Evolutionary conservation across 83 land plant genomes (phyloP).

Genomic region (Picea abies): DNA sequence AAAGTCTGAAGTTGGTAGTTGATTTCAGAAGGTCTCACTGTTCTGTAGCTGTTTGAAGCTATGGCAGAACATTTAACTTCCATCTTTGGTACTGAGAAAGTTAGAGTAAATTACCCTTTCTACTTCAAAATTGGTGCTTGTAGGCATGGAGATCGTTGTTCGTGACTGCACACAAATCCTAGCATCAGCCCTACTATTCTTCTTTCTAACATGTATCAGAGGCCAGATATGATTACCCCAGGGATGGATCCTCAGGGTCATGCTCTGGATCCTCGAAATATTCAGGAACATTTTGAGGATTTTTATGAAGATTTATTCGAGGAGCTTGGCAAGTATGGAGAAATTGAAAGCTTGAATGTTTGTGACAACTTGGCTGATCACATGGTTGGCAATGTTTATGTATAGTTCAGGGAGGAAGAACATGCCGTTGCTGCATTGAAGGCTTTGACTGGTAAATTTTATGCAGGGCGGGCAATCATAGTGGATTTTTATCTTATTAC

Average conservation of each 20-base stretch:
- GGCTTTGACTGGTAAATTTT: constrained; percentile 56
- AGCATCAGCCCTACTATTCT: constrained; percentile 33
- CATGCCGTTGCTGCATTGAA: constrained; percentile 62
- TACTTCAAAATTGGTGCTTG: constrained; percentile 32
- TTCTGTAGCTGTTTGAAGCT: no score
- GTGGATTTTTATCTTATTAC: no score
- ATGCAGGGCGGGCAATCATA: constrained; percentile 70
- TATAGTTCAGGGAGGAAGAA: no score
- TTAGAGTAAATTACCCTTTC: no score
- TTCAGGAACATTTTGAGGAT: no score
- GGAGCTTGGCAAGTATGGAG: constrained; percentile 39
- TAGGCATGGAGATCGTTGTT: constrained; percentile 31
- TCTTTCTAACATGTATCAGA: not conserved
- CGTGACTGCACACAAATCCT: constrained; percentile 27
- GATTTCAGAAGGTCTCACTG: no score
- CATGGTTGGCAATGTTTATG: constrained; percentile 76
- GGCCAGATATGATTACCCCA: no score
- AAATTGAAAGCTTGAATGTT: constrained; percentile 52
- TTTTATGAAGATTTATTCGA: constrained; percentile 20
- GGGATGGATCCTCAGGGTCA: no score
- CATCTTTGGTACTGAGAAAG: no score
- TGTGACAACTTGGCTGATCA: constrained; percentile 23
- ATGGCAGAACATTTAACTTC: no score
- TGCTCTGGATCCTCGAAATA: no score
- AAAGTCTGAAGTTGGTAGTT: not conserved